A percentile compares a stretch with the other conserved stretches of the same genome.
phyloP scores from a whole-genome alignment of 164 flowering plant genomes.

The Santalum album region DNA sequence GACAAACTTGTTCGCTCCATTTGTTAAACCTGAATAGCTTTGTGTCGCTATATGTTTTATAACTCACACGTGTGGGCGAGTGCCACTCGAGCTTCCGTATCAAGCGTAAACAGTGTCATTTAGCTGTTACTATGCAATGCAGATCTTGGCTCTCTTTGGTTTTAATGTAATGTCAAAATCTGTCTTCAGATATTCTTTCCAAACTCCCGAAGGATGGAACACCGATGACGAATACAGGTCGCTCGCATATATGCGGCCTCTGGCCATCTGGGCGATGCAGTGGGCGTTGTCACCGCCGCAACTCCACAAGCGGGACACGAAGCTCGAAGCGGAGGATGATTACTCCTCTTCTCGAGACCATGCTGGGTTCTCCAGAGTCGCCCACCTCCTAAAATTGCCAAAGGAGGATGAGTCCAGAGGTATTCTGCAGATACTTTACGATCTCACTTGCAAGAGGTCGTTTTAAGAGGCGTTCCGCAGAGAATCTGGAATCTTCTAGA shows the following conservation, averaged over 20 bases:
- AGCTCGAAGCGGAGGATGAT: conserved; percentile 18
- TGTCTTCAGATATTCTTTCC: conserved; percentile 58
- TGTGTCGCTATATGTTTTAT: too few species aligned
- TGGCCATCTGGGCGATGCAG: conserved; percentile 96
- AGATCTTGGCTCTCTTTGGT: not conserved
- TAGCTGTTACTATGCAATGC: not conserved
- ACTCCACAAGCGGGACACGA: conserved; percentile 16
- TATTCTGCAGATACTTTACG: conserved; percentile 41
- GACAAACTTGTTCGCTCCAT: too few species aligned
- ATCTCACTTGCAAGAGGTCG: conserved; percentile 58
- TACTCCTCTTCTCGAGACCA: conserved; percentile 20
- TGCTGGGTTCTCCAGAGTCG: conserved; percentile 59
- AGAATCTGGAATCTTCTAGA: not conserved
- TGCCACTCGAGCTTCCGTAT: too few species aligned
- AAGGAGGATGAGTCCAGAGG: conserved; percentile 35
- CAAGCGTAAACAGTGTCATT: too few species aligned
- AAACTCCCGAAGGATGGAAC: conserved; percentile 89
- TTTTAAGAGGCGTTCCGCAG: conserved; percentile 5
- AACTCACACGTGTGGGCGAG: too few species aligned
- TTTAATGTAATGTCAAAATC: not conserved
- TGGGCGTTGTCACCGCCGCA: conserved; percentile 65
- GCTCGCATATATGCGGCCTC: conserved; percentile 75
- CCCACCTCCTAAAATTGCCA: conserved; percentile 58
- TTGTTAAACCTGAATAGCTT: too few species aligned
- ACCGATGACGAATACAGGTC: conserved; percentile 54